These are phyloP conservation scores for Psilocybe azurescens DNA, from an alignment of 768 basidiomycete species.

Conservation along the genomic window DNA sequence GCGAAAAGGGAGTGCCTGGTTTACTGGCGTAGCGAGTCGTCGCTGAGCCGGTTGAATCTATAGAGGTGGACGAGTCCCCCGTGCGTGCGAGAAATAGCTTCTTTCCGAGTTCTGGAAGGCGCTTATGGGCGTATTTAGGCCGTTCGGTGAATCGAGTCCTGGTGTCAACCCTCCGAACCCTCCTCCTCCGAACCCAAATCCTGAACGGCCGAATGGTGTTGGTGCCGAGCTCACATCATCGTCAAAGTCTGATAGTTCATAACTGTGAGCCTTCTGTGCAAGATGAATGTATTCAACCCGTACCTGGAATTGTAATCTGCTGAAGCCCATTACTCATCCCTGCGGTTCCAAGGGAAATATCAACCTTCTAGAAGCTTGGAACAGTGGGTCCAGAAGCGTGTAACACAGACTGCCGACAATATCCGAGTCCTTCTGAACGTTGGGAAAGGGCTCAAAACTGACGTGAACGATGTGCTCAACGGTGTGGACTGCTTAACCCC, in stretches of 20 bases:
- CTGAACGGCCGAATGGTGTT: slow-evolving; percentile 73
- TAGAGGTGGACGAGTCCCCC: slow-evolving; percentile 81
- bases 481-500: no score
- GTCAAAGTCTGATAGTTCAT: slow-evolving; percentile 64
- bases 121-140: slow-evolving; percentile 45
- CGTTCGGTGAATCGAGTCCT: slow-evolving; percentile 71
- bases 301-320: slow-evolving; percentile 73
- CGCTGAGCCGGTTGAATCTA: slow-evolving; percentile 72
- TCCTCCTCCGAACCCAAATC: slow-evolving; percentile 48
- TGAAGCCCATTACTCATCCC: slow-evolving; percentile 57
- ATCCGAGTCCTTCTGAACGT: background rate
- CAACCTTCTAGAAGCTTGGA: slow-evolving; percentile 23
- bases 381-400: slow-evolving; percentile 20
- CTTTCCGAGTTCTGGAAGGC: slow-evolving; percentile 57
- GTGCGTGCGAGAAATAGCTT: slow-evolving; percentile 71
- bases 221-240: slow-evolving; percentile 70
- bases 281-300: slow-evolving; percentile 19
- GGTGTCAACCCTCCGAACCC: slow-evolving; percentile 49
- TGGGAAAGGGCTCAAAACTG: background rate
- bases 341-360: slow-evolving; percentile 16
- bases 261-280: slow-evolving; percentile 10
- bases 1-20: slow-evolving; percentile 61
- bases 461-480: background rate
- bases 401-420: background rate
- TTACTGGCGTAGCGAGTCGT: slow-evolving; percentile 55